Conservation (phyloP, 78 protist genomes). For the Dictyostelium purpureum region DNA sequence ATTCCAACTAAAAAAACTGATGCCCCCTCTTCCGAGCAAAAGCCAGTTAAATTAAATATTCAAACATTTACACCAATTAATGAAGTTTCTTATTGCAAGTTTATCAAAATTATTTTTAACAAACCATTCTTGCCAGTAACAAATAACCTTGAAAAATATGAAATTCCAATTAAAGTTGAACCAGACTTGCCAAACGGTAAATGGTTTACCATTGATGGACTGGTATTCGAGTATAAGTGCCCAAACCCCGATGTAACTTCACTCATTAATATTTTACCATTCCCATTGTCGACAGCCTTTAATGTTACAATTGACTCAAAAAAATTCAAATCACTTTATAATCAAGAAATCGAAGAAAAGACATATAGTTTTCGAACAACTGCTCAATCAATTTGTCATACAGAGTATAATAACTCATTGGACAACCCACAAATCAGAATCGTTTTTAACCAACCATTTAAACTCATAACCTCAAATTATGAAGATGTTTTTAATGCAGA, state of each 20-base stretch:
- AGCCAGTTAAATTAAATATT: neutral
- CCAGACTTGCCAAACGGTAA: neutral
- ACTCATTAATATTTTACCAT: neutral
- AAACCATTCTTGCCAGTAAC: constrained; percentile 25
- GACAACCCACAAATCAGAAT: constrained; percentile 11
- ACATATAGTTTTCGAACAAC: neutral
- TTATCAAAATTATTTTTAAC: constrained; percentile 15
- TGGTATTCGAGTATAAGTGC: neutral
- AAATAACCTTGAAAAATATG: neutral
- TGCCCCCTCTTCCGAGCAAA: neutral
- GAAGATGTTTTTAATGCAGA: too few species aligned
- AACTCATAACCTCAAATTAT: too few species aligned
- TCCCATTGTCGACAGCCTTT: constrained; percentile 6
- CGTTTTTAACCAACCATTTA: neutral
- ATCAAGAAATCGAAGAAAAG: neutral
- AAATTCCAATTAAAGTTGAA: constrained; percentile 18
- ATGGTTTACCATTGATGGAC: constrained; percentile 30
- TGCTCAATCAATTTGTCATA: neutral
- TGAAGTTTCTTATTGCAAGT: neutral
- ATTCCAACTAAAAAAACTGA: neutral
- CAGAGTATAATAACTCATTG: neutral
- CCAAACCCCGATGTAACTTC: neutral
- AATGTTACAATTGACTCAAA: neutral
- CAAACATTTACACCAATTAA: constrained; percentile 9
- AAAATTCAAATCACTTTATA: neutral